Base-by-base conservation (phyloP, 2,329 filamentous ascomycete genomes). In the Nigrospora sphaerica region DNA sequence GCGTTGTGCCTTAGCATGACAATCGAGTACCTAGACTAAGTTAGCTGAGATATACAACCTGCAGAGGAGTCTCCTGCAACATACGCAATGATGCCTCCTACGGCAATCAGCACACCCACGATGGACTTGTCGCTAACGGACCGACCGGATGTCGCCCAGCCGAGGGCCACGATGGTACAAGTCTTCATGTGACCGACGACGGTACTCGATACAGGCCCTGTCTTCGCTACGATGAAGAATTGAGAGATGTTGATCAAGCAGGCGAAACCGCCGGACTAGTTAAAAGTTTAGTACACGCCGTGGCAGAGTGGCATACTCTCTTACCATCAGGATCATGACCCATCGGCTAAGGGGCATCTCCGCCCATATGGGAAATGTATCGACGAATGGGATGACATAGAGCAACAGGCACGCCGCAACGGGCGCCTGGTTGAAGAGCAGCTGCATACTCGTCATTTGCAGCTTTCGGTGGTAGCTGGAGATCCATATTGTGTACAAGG, bases 401-500 rank as follows among this genome's bases (percentile, higher is more conserved):
- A 85, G 71, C 44, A 86, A 71, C 52, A 85, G 62, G 49, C 83
- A 71, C 2, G 77, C 75, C 18, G 80, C 78, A 2, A 84, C 67
- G 2, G 82, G 81, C 2, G 82, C 79, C 62, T 86, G 82, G 62
- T 84, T 85, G 65, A 80, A 79, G 12, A 87, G 71, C 32, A 87
- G 67, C 66, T 86, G 83, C 75, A 84, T 82, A 63, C 80, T 85
- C 52, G 74, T 77, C 67, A 85, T 80, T 50, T 81, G 72, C 18
- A 85, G 71, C 62, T 78, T 83, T 50, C 78, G 74, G 60, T 85
- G 80, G 58, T 81, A 85, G 56, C 74, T 76, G 44, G 77, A 73
- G 57, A 86, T 83, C 80, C 80, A 85, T 49, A 86, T 77, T 0
- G 82, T 86, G 62, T 86, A 86, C 14, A 86, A 63, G 2, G 80